Base-by-base conservation (phyloP, 2,329 filamentous ascomycete genomes). In the Tolypocladium album region DNA sequence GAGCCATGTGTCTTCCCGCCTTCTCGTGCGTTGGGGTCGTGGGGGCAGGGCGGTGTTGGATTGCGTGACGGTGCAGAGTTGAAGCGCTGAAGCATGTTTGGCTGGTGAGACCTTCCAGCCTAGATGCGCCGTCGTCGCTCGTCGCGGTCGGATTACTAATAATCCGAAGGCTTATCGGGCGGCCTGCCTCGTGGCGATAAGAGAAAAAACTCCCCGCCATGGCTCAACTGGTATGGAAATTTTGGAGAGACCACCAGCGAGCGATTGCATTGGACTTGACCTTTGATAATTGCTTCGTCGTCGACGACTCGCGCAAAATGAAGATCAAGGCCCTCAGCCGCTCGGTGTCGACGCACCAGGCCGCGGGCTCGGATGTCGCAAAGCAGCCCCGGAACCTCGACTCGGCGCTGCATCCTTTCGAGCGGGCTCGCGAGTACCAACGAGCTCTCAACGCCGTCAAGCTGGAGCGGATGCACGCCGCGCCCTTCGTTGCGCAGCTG, bases 371-470 rank as follows among this genome's bases (percentile, higher is more conserved):
- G 59, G 82, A 83, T 72, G 82, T 86, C 59, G 75, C 84, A 58
- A 87, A 86, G 69, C 78, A 83, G 67, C 84, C 86, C 61, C 83
- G 86, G 65, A 90, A 89, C 70, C 81, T 95, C 68, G 90, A 96
- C 76, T 89, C 92, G 36, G 87, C 89, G 50, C 82, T 93, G 61
- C 92, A 96, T 75, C 92, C 90, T 2, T 96, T 97, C 75, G 92
- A 96, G 75, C 83, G 91, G 69, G 92, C 92, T 55, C 81, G 92
- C 73, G 92, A 96, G 77, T 81, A 80, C 66, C 72, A 78, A 58
- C 72, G 80, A 59, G 80, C 81, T 9, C 74, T 83, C 64, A 82
- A 91, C 83, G 92, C 92, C 34, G 91, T 92, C 61, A 97, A 97
- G 74, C 78, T 97, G 63, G 91, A 96, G 76, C 88, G 92, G 67